Conservation (phyloP, 352 stramenopile species). For the Globisporangium yorkense region DNA sequence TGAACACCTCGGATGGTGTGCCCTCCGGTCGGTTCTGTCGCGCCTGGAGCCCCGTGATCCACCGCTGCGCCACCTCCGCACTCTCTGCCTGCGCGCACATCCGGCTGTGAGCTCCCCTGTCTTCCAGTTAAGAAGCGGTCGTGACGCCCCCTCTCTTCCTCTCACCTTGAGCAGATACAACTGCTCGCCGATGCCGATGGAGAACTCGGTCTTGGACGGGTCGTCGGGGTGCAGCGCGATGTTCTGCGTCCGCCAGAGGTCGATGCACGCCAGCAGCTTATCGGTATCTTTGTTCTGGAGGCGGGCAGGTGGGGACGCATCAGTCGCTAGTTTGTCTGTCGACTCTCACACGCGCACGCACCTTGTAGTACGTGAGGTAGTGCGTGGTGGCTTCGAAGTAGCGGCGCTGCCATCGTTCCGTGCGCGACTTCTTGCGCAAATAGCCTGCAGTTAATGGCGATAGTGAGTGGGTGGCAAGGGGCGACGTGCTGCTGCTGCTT, state of each 20-base stretch:
- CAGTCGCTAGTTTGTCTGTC: background rate
- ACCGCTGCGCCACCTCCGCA: slow-evolving; percentile 52
- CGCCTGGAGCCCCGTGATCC: slow-evolving; percentile 61
- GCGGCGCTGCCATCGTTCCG: slow-evolving; percentile 93
- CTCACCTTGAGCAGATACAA: slow-evolving; percentile 77
- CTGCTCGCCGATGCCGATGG: slow-evolving; percentile 81
- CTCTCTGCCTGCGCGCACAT: slow-evolving; percentile 39
- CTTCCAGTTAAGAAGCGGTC: too few relatives aligned
- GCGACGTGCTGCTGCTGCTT: background rate
- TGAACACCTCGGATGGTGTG: slow-evolving; percentile 76
- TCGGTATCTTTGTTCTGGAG: slow-evolving; percentile 74
- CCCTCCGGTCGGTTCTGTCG: slow-evolving; percentile 68
- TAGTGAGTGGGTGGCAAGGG: background rate
- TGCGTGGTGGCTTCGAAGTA: slow-evolving; percentile 98
- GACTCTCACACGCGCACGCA: slow-evolving; percentile 13
- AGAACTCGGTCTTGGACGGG: slow-evolving; percentile 66
- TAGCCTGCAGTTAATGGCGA: slow-evolving; percentile 47
- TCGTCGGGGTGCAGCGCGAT: slow-evolving; percentile 66
- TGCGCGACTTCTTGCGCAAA: slow-evolving; percentile 90
- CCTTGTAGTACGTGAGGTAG: slow-evolving; percentile 99
- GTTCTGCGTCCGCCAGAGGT: slow-evolving; percentile 79
- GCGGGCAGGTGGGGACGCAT: background rate
- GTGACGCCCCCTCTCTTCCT: too few relatives aligned
- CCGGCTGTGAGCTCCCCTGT: background rate
- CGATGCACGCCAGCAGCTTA: slow-evolving; percentile 85